These are phyloP conservation scores for Trichopus zeylanicus DNA, from an alignment of 116 monocot genomes.

Conservation along the genomic window DNA sequence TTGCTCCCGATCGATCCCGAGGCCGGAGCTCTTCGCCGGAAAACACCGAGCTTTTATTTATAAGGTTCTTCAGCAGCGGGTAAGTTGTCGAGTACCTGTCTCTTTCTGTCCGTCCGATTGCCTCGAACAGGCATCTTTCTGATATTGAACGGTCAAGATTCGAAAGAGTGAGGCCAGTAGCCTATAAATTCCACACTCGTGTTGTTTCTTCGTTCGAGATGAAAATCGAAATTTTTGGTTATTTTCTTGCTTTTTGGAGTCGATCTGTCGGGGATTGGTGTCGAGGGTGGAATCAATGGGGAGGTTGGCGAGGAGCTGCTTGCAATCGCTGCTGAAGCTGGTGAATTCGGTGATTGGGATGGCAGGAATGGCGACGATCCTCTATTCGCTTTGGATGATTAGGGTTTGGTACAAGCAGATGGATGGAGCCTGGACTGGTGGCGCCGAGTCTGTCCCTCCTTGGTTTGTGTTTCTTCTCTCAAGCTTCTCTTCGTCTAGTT, in stretches of 20 bases:
- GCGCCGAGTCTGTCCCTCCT: constrained; percentile 24
- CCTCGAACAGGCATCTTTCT: too few species aligned
- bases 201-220: too few species aligned
- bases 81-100: too few species aligned
- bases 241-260: not conserved
- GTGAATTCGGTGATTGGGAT: constrained; percentile 67
- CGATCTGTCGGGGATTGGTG: not conserved
- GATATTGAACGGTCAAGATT: too few species aligned
- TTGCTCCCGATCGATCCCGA: not conserved
- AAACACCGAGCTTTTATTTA: too few species aligned
- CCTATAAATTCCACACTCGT: too few species aligned
- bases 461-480: constrained; percentile 32
- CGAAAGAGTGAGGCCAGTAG: too few species aligned
- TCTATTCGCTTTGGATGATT: constrained; percentile 78
- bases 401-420: constrained; percentile 42
- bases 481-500: not conserved
- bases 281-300: constrained; percentile 17
- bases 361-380: constrained; percentile 58
- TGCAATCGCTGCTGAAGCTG: constrained; percentile 66
- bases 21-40: too few species aligned
- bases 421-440: constrained; percentile 4
- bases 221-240: not conserved
- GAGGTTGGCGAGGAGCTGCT: constrained; percentile 28
- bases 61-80: too few species aligned
- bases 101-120: too few species aligned